Evolutionary conservation across 192 early-diverging fungal species (phyloP).

Genomic region (Backusella westeae): DNA sequence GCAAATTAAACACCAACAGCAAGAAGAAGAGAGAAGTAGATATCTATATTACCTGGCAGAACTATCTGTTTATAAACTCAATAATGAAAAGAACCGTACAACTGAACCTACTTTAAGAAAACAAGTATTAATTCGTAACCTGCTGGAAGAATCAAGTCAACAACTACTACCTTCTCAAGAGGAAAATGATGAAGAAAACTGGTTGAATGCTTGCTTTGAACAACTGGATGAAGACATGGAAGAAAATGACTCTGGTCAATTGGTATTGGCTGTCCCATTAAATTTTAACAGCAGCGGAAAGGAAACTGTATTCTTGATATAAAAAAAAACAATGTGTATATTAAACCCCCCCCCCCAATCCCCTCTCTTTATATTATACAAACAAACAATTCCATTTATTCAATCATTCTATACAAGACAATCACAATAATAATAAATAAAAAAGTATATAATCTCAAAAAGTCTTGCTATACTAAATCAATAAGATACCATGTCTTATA

Average conservation of each 20-base stretch:
- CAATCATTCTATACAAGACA: neutral
- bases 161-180: neutral
- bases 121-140: slow-evolving; percentile 16
- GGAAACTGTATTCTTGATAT: neutral
- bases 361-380: neutral
- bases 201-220: slow-evolving; percentile 36
- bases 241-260: slow-evolving; percentile 14
- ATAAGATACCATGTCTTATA: neutral
- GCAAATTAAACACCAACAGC: neutral
- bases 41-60: slow-evolving; percentile 8
- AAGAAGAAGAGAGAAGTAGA: neutral
- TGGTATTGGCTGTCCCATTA: neutral
- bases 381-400: neutral
- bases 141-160: neutral
- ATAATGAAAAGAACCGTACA: neutral
- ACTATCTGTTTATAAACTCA: slow-evolving; percentile 10
- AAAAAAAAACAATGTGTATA: slow-evolving; percentile 1
- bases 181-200: slow-evolving; percentile 16
- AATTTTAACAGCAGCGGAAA: neutral
- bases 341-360: neutral
- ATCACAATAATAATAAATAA: neutral
- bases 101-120: slow-evolving; percentile 10
- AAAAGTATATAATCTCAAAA: neutral
- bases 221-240: slow-evolving; percentile 24
- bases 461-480: neutral